Evolutionary conservation across 129 eudicot genomes (phyloP), one percentile per base, ranked within the genome.

Genomic region (Flaveria linearis): DNA sequence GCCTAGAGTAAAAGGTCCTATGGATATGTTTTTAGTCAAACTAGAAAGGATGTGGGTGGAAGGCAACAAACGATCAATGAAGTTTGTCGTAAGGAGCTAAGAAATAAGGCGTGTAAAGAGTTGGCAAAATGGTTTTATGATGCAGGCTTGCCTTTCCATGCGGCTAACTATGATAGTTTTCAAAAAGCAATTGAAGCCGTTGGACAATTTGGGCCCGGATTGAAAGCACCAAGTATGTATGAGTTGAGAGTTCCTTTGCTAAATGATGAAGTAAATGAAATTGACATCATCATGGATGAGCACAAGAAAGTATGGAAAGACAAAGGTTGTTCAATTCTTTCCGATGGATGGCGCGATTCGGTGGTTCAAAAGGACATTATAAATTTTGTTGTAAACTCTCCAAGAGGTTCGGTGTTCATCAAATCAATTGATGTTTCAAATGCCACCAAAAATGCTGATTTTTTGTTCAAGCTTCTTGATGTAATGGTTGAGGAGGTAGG

Each of bases 311-410:
- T 42, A 28, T 81, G 66, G 81, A 55, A 9, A 16, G 14, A 6
- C 1, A 10, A 26, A 26, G 84, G 72, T 3, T 76, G 74, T 25
- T 70, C 78, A 3, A 63, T 82, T 47, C 57, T 76, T 71, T 28
- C 42, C 14, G 73, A 81, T 60, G 76, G 68, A 25, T 81, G 80
- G 80, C 13, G 2, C 1, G 72, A 74, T 57, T 13, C 4, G 22
- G 22, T 20, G 22, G 22, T 20, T 12, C 15, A 33, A 0, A 68
- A 47, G n/a, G 13, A 58, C 16, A 13, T 76, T 0, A 18, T 76
- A 7, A 50, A 71, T 20, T 76, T 28, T 28, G 33, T 28, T 28
- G 4, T 28, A 28, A 28, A 28, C 33, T 28, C 33, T 28, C 33
- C 33, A 43, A 43, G 11, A 6, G 47, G 47, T 6, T 43, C 47